Evolutionary conservation across 202 grass and related monocot species (phyloP), one percentile per base, ranked within the genome.

Genomic region (Elaeis oleifera): DNA sequence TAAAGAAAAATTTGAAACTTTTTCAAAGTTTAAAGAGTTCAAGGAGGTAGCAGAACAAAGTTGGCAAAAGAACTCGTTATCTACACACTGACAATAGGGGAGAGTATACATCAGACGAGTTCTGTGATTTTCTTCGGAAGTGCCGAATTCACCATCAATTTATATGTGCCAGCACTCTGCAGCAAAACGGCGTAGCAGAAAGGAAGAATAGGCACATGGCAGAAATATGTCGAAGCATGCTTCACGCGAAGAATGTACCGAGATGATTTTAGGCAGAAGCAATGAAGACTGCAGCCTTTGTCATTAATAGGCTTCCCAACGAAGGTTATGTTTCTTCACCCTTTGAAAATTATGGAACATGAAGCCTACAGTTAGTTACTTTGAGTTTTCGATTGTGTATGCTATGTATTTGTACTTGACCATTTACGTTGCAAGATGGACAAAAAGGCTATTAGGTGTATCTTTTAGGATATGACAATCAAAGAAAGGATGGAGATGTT

Each of bases 391-490:
- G 1, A 2, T 24, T 24, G 23, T 24, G 17, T 72, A n/a, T 63
- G 60, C 15, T 80, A 80, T 69, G 65, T 59, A 0, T 74, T 80
- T 11, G 31, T 80, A 16, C 7, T 3, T 0, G 23, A 64, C 58
- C 48, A 71, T 24, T 1, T 64, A 5, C 28, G 22, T 23, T 2
- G 23, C 23, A 82, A 63, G 16, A 70, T 75, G 2, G 19, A 65
- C 3, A 81, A 70, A 23, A 23, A 23, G 23, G 2, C 16, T 0
- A 2, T 23, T 23, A 23, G 23, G 1, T 75, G 65, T 5, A 81
- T 75, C 53, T 75, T 81, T 3, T 75, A 0, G 39, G 23, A 15
- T 81, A 75, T 48, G 58, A 81, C 27, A 53, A 54, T 54, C 2
- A 20, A 39, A 22, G 53, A 81, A 75, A 53, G 22, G 71, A 17